Evolutionary conservation across 371 early-diverging fungal species (phyloP), one percentile per base, ranked within the genome.

Genomic region (Lichtheimia hyalospora): DNA sequence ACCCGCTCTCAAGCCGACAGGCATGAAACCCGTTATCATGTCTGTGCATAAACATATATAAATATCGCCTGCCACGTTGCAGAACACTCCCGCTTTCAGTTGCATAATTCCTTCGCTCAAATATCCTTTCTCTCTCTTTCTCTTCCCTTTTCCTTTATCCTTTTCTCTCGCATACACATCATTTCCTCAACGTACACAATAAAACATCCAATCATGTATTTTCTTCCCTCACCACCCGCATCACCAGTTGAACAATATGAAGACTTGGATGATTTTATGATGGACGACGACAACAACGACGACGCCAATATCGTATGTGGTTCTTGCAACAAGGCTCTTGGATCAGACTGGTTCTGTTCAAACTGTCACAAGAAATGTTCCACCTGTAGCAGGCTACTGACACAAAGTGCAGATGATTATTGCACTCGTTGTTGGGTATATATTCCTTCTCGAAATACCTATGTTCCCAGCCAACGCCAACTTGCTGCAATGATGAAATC

Each of bases 291-390:
- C 43, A 23, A 20, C 23, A 46, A 54, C 44, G 40, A 55, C 43
- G 62, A 62, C 7, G 46, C 56, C 20, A 24, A 49, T 25, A 67
- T 65, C 10, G 66, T 71, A 13, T 79, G 79, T 57, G 79, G 79
- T n/a, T 57, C 63, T 25, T 79, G 79, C 57, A 64, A 72, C 63
- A 75, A 72, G 58, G 64, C 61, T 1, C 62, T 79, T 21, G 65
- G 64, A 20, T 53, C 73, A 51, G 79, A 74, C 61, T 79, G 76
- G 79, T 79, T 74, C 54, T 79, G 79, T 52, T 69, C 79, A 53
- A 64, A 67, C 40, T 79, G 79, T 58, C 79, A 79, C 57, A 63
- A 52, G 40, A 71, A 70, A 58, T 79, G 79, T 52, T 50, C 60
- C 25, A 69, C 64, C 24, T 79, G 79, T 52, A 75, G 73, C 67